Conservation (phyloP, 768 basidiomycete genomes). For the Boletellus emodensis region DNA sequence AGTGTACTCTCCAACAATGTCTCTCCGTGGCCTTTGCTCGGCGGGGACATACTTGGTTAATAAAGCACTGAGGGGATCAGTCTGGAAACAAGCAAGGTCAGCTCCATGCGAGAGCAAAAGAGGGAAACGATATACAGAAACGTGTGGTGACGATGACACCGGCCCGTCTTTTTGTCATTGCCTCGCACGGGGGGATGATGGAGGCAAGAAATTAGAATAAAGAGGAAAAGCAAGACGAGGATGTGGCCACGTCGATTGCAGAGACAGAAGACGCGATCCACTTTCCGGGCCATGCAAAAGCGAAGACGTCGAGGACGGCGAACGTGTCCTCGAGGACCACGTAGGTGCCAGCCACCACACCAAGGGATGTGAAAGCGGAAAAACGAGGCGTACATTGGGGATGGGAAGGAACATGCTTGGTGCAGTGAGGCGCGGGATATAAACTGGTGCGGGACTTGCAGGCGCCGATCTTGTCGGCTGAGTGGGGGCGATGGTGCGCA, state of each 20-base stretch:
- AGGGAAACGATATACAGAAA: conserved; percentile 1
- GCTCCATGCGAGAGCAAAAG: not conserved
- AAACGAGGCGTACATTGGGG: conserved; percentile 69
- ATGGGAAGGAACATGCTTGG: conserved; percentile 87
- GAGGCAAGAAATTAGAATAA: conserved; percentile 1
- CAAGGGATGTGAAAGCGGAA: conserved; percentile 45
- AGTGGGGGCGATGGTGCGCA: conserved; percentile 48
- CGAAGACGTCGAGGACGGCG: conserved; percentile 37
- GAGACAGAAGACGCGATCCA: not conserved
- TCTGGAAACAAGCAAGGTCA: conserved; percentile 40
- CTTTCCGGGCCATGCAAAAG: conserved; percentile 24
- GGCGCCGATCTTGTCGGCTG: not conserved
- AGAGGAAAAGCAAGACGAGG: conserved; percentile 1
- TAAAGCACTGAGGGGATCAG: conserved; percentile 77
- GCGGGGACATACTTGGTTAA: conserved; percentile 82
- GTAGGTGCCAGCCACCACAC: conserved; percentile 53
- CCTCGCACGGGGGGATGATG: conserved; percentile 4
- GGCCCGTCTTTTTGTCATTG: not conserved
- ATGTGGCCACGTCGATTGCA: not conserved
- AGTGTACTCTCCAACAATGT: conserved; percentile 71
- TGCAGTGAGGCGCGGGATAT: conserved; percentile 63
- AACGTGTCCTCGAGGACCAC: conserved; percentile 31
- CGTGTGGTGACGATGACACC: conserved; percentile 4
- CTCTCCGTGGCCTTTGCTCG: conserved; percentile 70
- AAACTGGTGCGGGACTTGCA: conserved; percentile 34